Base-by-base conservation (phyloP, 805 yeast genomes). In the Starmerella stellata region DNA sequence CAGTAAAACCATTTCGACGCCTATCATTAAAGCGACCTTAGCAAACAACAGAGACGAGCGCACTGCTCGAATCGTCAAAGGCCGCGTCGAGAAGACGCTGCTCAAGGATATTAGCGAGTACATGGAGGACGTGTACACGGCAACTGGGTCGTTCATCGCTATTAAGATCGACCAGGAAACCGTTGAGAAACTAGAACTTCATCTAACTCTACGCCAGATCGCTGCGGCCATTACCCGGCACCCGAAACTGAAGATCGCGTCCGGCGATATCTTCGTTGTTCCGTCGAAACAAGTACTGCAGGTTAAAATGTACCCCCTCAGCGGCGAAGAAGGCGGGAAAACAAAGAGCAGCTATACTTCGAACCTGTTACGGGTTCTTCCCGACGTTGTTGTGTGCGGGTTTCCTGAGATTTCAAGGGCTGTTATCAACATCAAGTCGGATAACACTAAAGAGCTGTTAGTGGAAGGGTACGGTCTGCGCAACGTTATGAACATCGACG, bases 391-490 rank as follows among this genome's bases (percentile, higher is more conserved):
- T 39, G 94, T 90, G 42, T 85, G 87, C 60, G 99, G 99, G 42
- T 65, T 85, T 42, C 70, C 93, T 3, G 85, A 80, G 42, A 85
- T 90, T 45, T 66, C 94, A 19, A 75, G 98, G 57, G 98, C 98
- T 4, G 96, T 90, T 44, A 92, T 90, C 60, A 90, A 87, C 57
- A 85, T 90, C 49, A 70, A 74, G 46, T 90, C 80, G 55, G 75
- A 78, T 49, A 78, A 74, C 57, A 80, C 82, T 57, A 65, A 64
- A 44, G 98, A 90, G 61, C 64, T 90, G 46, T 68, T 90, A 51
- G 96, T 90, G 35, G 99, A 90, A 68, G 99, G 99, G 29, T 90
- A 90, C 55, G 99, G 99, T 25, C 64, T 90, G 48, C 79, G 83
- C 52, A 82, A 81, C 36, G 99, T 90, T 38, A 90, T 90, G 96